A percentile compares a stretch with the other conserved stretches of the same genome.
Conservation (phyloP, 2,329 filamentous ascomycete genomes). For the Fusarium sacchari region DNA sequence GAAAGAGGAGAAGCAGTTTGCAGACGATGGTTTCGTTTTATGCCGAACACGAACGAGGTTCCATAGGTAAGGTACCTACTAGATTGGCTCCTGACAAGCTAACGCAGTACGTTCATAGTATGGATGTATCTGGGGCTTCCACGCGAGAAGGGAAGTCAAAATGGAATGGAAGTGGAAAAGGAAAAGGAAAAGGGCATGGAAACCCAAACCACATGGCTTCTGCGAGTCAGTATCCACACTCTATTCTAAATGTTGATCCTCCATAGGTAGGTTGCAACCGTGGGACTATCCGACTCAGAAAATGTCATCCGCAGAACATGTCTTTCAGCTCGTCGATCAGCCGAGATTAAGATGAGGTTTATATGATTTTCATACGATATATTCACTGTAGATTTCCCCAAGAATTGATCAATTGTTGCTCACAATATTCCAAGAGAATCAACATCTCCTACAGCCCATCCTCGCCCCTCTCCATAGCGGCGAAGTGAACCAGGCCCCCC, state of each 20-base stretch:
- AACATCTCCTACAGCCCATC: neutral
- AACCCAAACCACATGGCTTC: slow-evolving; percentile 34
- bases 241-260: slow-evolving; percentile 19
- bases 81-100: slow-evolving; percentile 12
- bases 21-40: neutral
- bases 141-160: neutral
- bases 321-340: slow-evolving; percentile 15
- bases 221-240: slow-evolving; percentile 35
- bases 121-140: slow-evolving; percentile 29
- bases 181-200: neutral
- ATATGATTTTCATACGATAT: neutral
- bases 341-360: slow-evolving; percentile 15
- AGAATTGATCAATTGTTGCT: neutral
- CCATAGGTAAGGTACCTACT: too few relatives aligned
- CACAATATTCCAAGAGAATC: neutral
- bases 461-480: slow-evolving; percentile 12
- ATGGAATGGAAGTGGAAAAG: neutral
- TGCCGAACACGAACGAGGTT: slow-evolving; percentile 19
- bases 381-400: neutral
- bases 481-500: slow-evolving; percentile 10
- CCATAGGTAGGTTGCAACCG: neutral
- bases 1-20: slow-evolving; percentile 8
- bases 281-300: slow-evolving; percentile 12
- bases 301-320: slow-evolving; percentile 2
- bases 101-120: too few relatives aligned